Base-by-base conservation (phyloP, 1,284 basidiomycete species). In the Phellinidium pouzarii region DNA sequence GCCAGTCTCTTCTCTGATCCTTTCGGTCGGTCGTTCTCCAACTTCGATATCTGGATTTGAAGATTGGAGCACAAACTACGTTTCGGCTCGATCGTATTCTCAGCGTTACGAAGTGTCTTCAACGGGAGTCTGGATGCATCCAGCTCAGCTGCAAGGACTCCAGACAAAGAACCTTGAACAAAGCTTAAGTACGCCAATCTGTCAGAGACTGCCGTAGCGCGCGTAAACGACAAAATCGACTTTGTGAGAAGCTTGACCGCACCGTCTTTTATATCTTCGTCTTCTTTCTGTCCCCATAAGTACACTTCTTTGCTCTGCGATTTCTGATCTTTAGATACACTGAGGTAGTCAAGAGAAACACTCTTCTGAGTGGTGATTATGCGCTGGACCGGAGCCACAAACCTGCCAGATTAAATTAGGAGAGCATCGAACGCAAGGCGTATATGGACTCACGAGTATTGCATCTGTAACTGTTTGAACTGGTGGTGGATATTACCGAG, bases 261-360 rank as follows among this genome's bases (percentile, higher is more conserved):
- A 83, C 87, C 86, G 71, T 90, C 87, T 61, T 79, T 87, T 62
- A 91, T 58, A 69, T 91, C 87, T 26, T 76, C 72, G 2, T 68
- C 66, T 60, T 89, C 82, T 1, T 63, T 60, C 64, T 89, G 87
- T 7, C 87, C 87, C 87, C 87, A 91, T 27, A 76, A 78, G 60
- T 87, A 91, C 31, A 90, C 68, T 58, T 90, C 87, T 66, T 90
- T 91, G 73, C 84, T 87, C 62, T 84, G 79, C 0, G 77, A 70
- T 62, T 88, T 84, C 5, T 74, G 63, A 61, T 88, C 80, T 58
- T 82, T 76, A 4, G 80, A 71, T 34, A 84, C 66, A 53, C 71
- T 75, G 59, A 89, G 83, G 60, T 78, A 76, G 64, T 87, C 85
- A 59, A 91, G 74, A 20, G 81, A 78, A 19, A 89, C 70, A 4